phyloP scores from a whole-genome alignment of 768 basidiomycete genomes.

The Hypholoma sublateritium region DNA sequence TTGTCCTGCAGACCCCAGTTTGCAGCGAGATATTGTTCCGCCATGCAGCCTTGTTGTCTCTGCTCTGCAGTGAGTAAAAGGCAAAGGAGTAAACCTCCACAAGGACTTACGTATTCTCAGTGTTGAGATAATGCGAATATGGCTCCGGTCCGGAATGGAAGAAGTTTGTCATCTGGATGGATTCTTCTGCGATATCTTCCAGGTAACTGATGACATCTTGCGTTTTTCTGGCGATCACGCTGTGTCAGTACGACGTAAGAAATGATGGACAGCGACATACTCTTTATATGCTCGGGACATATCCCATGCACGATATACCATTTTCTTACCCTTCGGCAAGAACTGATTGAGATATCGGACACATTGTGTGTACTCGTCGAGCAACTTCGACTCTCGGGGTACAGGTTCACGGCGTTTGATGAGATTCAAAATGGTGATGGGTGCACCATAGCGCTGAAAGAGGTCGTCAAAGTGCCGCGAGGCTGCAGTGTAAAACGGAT shows the following conservation, averaged over 20 bases:
- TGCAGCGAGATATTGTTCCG: conserved; percentile 76
- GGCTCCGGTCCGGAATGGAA: conserved; percentile 94
- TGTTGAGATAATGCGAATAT: conserved; percentile 64
- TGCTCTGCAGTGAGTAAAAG: neutral
- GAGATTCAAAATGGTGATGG: conserved; percentile 88
- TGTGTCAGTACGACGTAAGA: neutral
- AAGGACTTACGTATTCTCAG: conserved; percentile 37
- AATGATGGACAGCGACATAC: conserved; percentile 36
- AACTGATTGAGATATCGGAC: conserved; percentile 94
- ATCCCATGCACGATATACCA: conserved; percentile 95
- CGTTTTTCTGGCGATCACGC: conserved; percentile 61
- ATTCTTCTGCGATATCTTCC: conserved; percentile 93
- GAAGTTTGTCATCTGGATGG: conserved; percentile 87
- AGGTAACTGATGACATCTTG: conserved; percentile 95
- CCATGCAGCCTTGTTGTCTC: conserved; percentile 43
- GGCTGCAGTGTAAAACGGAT: conserved; percentile 93
- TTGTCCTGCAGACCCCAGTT: conserved; percentile 89
- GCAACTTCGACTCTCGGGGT: conserved; percentile 85
- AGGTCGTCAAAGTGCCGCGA: conserved; percentile 92
- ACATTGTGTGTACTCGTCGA: conserved; percentile 91
- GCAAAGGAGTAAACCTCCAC: conserved; percentile 5
- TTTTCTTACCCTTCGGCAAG: conserved; percentile 79
- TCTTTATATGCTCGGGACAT: conserved; percentile 95
- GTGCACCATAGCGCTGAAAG: conserved; percentile 85
- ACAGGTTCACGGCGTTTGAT: conserved; percentile 84